Conservation (phyloP, 2,329 filamentous ascomycete species). For the Talaromyces albobiverticillius region DNA sequence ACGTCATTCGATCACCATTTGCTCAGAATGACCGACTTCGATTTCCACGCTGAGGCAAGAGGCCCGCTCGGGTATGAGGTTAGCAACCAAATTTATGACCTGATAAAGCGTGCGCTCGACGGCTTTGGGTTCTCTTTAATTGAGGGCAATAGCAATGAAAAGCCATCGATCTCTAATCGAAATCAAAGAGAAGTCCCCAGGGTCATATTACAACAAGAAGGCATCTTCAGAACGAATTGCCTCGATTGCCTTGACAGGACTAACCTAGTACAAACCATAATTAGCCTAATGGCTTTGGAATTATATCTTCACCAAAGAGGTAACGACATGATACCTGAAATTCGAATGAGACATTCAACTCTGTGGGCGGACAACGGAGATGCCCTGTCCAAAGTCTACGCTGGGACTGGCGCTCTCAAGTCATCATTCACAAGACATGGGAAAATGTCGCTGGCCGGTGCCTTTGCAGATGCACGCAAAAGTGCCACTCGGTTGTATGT, state of each 20-base stretch:
- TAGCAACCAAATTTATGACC: slow-evolving; percentile 75
- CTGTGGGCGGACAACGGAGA: slow-evolving; percentile 98
- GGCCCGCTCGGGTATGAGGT: slow-evolving; percentile 85
- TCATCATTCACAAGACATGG: slow-evolving; percentile 91
- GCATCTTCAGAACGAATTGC: slow-evolving; percentile 94
- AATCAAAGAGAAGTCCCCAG: slow-evolving; percentile 45
- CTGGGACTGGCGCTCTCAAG: slow-evolving; percentile 91
- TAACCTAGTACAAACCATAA: slow-evolving; percentile 92
- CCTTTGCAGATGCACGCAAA: slow-evolving; percentile 92
- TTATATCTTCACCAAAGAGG: slow-evolving; percentile 73
- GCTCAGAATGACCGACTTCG: slow-evolving; percentile 80
- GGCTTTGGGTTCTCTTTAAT: slow-evolving; percentile 91
- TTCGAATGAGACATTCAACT: slow-evolving; percentile 88
- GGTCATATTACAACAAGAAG: slow-evolving; percentile 83
- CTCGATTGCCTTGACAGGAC: slow-evolving; percentile 94
- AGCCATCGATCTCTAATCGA: slow-evolving; percentile 44
- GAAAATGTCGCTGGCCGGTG: slow-evolving; percentile 92
- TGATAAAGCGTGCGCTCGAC: slow-evolving; percentile 75
- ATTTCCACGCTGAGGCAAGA: slow-evolving; percentile 93
- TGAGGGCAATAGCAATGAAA: slow-evolving; percentile 54
- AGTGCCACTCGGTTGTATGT: slow-evolving; percentile 92
- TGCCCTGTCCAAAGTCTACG: slow-evolving; percentile 89
- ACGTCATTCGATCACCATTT: slow-evolving; percentile 66
- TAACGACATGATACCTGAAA: slow-evolving; percentile 69
- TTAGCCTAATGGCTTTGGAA: slow-evolving; percentile 90